A percentile compares a stretch with the other conserved stretches of the same genome.
Evolutionary conservation across 768 basidiomycete species (phyloP).

Genomic region (Hericium alpestre): DNA sequence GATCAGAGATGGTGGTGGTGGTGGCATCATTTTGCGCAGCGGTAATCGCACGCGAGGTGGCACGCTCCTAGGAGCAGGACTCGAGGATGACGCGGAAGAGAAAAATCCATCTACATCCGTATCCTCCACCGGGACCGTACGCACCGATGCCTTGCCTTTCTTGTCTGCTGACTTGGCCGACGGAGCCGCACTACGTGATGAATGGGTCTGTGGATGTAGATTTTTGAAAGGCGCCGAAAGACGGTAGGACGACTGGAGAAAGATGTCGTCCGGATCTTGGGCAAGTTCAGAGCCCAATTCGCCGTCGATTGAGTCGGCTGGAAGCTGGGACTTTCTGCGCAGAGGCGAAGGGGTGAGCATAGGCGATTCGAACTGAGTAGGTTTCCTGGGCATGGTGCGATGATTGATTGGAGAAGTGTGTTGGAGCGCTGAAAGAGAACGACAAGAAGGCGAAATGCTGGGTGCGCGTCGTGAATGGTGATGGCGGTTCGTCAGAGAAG

Average conservation of each 20-base stretch:
- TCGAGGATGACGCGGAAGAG: constrained; percentile 1
- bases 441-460: constrained; percentile 1
- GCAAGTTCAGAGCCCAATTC: constrained; percentile 5
- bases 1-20: constrained; percentile 3
- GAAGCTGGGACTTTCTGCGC: constrained; percentile 10
- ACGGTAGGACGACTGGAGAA: constrained; percentile 3
- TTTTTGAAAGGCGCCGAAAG: background rate
- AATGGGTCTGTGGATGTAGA: background rate
- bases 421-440: background rate
- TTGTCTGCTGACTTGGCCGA: background rate
- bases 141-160: background rate
- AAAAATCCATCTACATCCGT: constrained; percentile 12
- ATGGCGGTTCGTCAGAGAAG: background rate
- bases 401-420: background rate
- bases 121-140: constrained; percentile 6
- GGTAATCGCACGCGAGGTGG: background rate
- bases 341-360: constrained; percentile 11
- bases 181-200: background rate
- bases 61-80: constrained; percentile 1
- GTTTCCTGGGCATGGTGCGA: background rate
- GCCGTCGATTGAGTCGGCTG: constrained; percentile 4
- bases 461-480: background rate
- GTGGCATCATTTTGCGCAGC: constrained; percentile 1
- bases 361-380: constrained; percentile 3
- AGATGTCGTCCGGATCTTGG: constrained; percentile 8